Percentiles rank a stretch among this genome's conserved stretches.
phyloP scores from a whole-genome alignment of 768 basidiomycete species.

The Boletus rubropictus region DNA sequence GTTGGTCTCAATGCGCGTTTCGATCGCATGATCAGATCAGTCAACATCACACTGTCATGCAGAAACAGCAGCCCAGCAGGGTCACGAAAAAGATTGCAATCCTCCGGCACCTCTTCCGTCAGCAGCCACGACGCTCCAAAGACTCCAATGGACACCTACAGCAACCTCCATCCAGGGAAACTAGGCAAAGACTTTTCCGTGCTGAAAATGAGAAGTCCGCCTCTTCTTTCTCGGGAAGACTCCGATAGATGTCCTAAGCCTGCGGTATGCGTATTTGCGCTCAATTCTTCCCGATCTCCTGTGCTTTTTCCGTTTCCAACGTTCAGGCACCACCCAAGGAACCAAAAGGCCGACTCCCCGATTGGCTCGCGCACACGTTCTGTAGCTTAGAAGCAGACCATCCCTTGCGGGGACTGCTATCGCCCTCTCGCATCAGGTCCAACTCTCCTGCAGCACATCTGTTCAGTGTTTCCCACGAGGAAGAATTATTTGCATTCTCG shows the following conservation, averaged over 20 bases:
- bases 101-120: constrained; percentile 42
- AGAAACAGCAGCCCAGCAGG: constrained; percentile 14
- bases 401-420: constrained; percentile 32
- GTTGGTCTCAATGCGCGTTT: constrained; percentile 52
- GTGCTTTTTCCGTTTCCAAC: constrained; percentile 10
- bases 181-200: constrained; percentile 39
- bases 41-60: constrained; percentile 37
- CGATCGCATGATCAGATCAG: constrained; percentile 61
- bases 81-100: constrained; percentile 32
- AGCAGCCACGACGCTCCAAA: constrained; percentile 37
- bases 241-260: constrained; percentile 4
- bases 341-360: constrained; percentile 37
- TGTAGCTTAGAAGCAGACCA: constrained; percentile 35
- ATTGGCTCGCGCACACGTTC: constrained; percentile 54
- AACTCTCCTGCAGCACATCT: constrained; percentile 1
- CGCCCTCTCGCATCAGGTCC: constrained; percentile 11
- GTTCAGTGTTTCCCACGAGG: constrained; percentile 9
- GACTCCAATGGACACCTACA: constrained; percentile 40
- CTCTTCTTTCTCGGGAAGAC: background rate
- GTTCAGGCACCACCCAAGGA: constrained; percentile 17
- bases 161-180: constrained; percentile 27
- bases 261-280: constrained; percentile 31
- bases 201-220: constrained; percentile 35
- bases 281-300: constrained; percentile 8
- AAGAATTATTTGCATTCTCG: constrained; percentile 26